These are phyloP conservation scores for Setaria viridis DNA, from an alignment of 202 grass and related monocot genomes.

Conservation along the genomic window DNA sequence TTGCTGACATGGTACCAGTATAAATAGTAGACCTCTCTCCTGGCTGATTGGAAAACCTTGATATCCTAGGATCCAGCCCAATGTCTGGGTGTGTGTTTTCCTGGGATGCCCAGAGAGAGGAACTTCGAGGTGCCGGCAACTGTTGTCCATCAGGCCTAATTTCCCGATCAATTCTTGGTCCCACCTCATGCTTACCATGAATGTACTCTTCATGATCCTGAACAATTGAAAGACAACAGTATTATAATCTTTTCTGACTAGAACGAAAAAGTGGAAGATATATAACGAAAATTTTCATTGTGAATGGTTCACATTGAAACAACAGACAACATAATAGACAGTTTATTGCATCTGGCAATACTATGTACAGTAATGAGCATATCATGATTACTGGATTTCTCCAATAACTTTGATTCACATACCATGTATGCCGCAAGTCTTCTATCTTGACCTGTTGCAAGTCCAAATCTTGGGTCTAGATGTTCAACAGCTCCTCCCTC, in stretches of 20 bases:
- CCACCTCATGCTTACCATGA: conserved; percentile 58
- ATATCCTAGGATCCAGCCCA: conserved; percentile 53
- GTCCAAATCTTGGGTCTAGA: conserved; percentile 53
- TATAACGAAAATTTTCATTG: conserved; percentile 6
- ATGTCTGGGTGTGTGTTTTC: conserved; percentile 41
- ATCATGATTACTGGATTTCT: conserved; percentile 1
- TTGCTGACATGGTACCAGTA: conserved; percentile 40
- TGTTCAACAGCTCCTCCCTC: conserved; percentile 44
- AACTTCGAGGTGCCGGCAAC: conserved; percentile 42
- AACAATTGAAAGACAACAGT: conserved; percentile 33
- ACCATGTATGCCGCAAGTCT: conserved; percentile 61
- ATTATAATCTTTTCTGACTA: conserved; percentile 16
- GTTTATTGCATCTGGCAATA: conserved; percentile 5
- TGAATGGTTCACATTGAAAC: background rate
- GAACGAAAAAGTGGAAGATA: background rate
- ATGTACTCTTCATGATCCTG: conserved; percentile 76
- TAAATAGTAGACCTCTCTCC: conserved; percentile 41
- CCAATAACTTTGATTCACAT: conserved; percentile 36
- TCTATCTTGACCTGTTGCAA: conserved; percentile 48
- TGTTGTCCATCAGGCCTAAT: conserved; percentile 48
- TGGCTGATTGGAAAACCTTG: conserved; percentile 61
- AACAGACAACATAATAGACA: background rate
- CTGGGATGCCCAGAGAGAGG: conserved; percentile 46
- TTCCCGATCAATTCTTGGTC: conserved; percentile 64
- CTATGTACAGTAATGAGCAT: conserved; percentile 37